phyloP scores from a whole-genome alignment of 768 basidiomycete genomes.

The Russula vinacea region DNA sequence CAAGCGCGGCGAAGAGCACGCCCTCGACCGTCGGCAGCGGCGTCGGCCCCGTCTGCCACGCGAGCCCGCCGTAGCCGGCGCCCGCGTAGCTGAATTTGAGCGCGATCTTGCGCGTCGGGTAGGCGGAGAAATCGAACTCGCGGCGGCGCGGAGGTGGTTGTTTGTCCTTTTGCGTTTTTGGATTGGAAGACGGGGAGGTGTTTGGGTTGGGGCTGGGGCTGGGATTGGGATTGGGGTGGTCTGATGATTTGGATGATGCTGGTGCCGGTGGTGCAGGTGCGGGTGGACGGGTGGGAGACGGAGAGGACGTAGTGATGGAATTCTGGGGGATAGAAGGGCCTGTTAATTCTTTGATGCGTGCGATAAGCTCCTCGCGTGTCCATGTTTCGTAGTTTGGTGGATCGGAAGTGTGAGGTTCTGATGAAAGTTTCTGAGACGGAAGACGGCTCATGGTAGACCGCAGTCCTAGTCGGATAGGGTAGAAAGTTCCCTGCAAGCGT shows the following conservation, averaged over 20 bases:
- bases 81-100: constrained; percentile 92
- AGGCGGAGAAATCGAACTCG: constrained; percentile 58
- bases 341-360: constrained; percentile 47
- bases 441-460: constrained; percentile 2
- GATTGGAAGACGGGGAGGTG: neutral
- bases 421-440: neutral
- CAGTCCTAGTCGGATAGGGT: constrained; percentile 4
- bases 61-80: constrained; percentile 88
- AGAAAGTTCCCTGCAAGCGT: constrained; percentile 8
- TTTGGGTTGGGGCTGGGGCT: neutral
- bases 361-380: constrained; percentile 69
- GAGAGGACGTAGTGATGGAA: neutral
- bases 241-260: too few species aligned
- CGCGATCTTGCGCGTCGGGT: constrained; percentile 86
- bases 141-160: constrained; percentile 36
- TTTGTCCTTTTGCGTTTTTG: constrained; percentile 1
- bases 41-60: constrained; percentile 67
- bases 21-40: constrained; percentile 89
- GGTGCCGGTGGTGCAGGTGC: constrained; percentile 22
- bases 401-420: neutral
- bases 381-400: constrained; percentile 47
- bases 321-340: constrained; percentile 36
- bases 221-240: too few species aligned
- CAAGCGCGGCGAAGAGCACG: constrained; percentile 76
- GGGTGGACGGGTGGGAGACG: neutral